Evolutionary conservation across 306 rosid species (phyloP).

Genomic region (Ziziphus jujuba): DNA sequence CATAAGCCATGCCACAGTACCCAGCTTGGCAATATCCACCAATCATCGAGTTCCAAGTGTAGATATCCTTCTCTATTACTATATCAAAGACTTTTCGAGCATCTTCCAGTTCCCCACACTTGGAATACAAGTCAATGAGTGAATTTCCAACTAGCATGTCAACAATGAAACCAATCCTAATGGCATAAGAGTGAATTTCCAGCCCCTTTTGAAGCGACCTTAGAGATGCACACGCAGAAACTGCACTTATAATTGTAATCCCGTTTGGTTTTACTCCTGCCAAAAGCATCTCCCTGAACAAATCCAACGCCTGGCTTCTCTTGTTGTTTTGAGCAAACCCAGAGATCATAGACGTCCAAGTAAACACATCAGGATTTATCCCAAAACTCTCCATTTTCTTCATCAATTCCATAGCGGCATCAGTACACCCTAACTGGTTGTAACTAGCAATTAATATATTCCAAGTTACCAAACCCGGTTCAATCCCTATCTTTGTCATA

Average conservation of each 20-base stretch:
- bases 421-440: conserved; percentile 65
- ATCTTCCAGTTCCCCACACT: conserved; percentile 78
- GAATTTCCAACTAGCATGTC: conserved; percentile 66
- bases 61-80: conserved; percentile 67
- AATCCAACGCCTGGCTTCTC: conserved; percentile 58
- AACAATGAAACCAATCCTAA: conserved; percentile 51
- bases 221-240: conserved; percentile 67
- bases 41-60: conserved; percentile 91
- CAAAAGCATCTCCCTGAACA: conserved; percentile 61
- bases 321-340: conserved; percentile 76
- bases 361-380: conserved; percentile 76
- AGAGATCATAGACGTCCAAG: conserved; percentile 94
- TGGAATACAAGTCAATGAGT: conserved; percentile 77
- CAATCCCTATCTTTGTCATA: conserved; percentile 59
- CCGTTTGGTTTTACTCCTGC: conserved; percentile 65
- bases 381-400: conserved; percentile 77
- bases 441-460: conserved; percentile 70
- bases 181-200: conserved; percentile 71
- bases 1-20: conserved; percentile 86
- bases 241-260: conserved; percentile 66
- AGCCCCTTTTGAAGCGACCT: conserved; percentile 59
- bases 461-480: conserved; percentile 77
- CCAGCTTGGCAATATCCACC: conserved; percentile 90
- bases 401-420: conserved; percentile 70
- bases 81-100: conserved; percentile 61